Percentiles rank a stretch among this genome's conserved stretches.
These are phyloP conservation scores for Huiozyma sinensis DNA, from an alignment of 805 yeast genomes.

Conservation along the genomic window DNA sequence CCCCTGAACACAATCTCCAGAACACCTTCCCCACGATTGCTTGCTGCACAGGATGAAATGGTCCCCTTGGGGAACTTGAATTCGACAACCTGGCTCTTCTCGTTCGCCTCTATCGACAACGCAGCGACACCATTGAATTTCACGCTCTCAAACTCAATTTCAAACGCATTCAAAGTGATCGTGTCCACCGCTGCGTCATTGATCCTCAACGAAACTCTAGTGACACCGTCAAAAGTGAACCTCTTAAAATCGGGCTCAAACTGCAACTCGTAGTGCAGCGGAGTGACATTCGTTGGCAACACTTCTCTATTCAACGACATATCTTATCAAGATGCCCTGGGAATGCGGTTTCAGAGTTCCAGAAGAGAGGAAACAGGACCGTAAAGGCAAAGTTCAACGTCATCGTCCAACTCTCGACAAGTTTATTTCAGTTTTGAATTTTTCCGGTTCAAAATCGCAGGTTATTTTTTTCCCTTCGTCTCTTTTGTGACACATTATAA, in stretches of 20 bases:
- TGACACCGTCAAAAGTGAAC: slow-evolving; percentile 49
- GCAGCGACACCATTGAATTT: slow-evolving; percentile 31
- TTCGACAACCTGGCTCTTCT: slow-evolving; percentile 52
- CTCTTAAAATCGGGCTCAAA: slow-evolving; percentile 50
- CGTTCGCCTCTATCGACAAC: slow-evolving; percentile 34
- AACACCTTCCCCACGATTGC: slow-evolving; percentile 27
- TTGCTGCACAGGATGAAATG: slow-evolving; percentile 15
- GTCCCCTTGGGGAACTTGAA: slow-evolving; percentile 43
- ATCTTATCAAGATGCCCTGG: too few relatives aligned
- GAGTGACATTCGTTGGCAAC: slow-evolving; percentile 57
- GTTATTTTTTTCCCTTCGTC: too few relatives aligned
- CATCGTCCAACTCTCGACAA: background rate
- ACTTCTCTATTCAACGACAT: slow-evolving; percentile 20
- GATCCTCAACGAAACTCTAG: slow-evolving; percentile 43
- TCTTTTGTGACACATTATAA: too few relatives aligned
- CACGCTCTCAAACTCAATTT: slow-evolving; percentile 49
- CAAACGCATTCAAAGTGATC: slow-evolving; percentile 51
- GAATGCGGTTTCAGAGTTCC: too few relatives aligned
- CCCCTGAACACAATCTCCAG: slow-evolving; percentile 49
- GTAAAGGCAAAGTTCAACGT: background rate
- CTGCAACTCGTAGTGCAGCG: slow-evolving; percentile 61
- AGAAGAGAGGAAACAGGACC: too few relatives aligned
- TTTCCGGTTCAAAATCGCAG: too few relatives aligned
- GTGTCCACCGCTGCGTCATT: slow-evolving; percentile 33
- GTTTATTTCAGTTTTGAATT: background rate